A percentile compares a stretch with the other conserved stretches of the same genome.
Evolutionary conservation across 179 eudicot species (phyloP).

Genomic region (Sideroxylon spinosum): DNA sequence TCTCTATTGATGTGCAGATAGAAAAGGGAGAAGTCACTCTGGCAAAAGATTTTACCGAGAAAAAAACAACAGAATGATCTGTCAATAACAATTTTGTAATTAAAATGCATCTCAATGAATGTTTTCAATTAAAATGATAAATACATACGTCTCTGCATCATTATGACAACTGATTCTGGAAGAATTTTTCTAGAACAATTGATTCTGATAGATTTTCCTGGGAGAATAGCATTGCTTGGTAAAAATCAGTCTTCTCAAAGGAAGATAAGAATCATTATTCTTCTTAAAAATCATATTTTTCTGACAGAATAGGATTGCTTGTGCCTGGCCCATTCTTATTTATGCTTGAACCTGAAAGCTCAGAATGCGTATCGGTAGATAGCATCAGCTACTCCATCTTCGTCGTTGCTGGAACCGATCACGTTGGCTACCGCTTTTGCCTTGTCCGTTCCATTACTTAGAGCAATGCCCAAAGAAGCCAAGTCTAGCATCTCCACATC

Average conservation of each 20-base stretch:
- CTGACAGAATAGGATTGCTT: too few species aligned
- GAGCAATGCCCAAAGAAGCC: conserved; percentile 77
- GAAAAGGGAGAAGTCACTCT: too few species aligned
- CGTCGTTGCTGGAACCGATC: conserved; percentile 78
- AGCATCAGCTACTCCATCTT: conserved; percentile 97
- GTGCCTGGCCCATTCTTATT: not conserved
- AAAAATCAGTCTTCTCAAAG: not conserved
- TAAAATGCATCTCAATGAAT: too few species aligned
- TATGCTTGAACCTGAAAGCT: conserved; percentile 19
- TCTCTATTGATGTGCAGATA: not conserved
- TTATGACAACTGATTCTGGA: too few species aligned
- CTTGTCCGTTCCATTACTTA: conserved; percentile 82
- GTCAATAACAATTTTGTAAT: too few species aligned
- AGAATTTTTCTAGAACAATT: too few species aligned
- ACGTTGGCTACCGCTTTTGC: conserved; percentile 79
- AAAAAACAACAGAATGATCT: too few species aligned
- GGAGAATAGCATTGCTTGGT: too few species aligned
- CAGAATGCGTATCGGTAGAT: conserved; percentile 87
- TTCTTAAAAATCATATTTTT: not conserved
- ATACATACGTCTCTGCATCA: too few species aligned
- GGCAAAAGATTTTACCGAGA: too few species aligned
- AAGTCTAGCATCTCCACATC: conserved; percentile 89
- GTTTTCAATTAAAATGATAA: too few species aligned
- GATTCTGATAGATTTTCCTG: too few species aligned
- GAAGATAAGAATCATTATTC: not conserved